phyloP scores from a whole-genome alignment of 148 eudicot species.

The Diospyros lotus region DNA sequence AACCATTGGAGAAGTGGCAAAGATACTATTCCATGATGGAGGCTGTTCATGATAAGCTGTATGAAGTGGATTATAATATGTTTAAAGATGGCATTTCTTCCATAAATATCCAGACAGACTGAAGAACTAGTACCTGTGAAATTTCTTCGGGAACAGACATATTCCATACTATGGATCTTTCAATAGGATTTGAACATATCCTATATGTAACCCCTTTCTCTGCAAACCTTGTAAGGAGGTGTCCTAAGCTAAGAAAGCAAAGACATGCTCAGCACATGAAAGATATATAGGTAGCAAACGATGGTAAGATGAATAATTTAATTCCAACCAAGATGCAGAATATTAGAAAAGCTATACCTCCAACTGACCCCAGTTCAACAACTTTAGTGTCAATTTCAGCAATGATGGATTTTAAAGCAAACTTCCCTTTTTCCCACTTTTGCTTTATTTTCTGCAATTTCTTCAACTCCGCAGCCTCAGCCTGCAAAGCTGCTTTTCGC shows the following conservation, averaged over 20 bases:
- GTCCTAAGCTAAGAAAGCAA: conserved; percentile 45
- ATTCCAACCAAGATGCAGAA: neutral
- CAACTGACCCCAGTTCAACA: conserved; percentile 66
- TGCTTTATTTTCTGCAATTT: conserved; percentile 60
- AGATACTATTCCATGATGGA: neutral
- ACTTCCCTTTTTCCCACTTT: conserved; percentile 76
- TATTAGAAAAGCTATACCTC: conserved; percentile 48
- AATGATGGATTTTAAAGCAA: conserved; percentile 59
- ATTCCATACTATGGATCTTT: conserved; percentile 74
- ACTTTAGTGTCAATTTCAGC: conserved; percentile 70
- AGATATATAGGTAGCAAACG: neutral
- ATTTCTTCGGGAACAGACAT: conserved; percentile 63
- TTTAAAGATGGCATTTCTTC: neutral
- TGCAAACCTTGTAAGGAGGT: conserved; percentile 63
- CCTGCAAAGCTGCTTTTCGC: conserved; percentile 68
- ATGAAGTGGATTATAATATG: neutral
- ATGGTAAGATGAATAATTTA: neutral
- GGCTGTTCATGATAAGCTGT: neutral
- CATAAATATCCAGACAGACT: neutral
- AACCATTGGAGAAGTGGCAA: neutral
- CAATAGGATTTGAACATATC: conserved; percentile 59
- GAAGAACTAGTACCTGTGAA: conserved; percentile 47
- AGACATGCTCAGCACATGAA: conserved; percentile 12
- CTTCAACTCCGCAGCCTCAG: conserved; percentile 68
- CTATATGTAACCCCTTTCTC: conserved; percentile 58